phyloP scores from a whole-genome alignment of 768 basidiomycete species.

The Leccinum longicurvipes region DNA sequence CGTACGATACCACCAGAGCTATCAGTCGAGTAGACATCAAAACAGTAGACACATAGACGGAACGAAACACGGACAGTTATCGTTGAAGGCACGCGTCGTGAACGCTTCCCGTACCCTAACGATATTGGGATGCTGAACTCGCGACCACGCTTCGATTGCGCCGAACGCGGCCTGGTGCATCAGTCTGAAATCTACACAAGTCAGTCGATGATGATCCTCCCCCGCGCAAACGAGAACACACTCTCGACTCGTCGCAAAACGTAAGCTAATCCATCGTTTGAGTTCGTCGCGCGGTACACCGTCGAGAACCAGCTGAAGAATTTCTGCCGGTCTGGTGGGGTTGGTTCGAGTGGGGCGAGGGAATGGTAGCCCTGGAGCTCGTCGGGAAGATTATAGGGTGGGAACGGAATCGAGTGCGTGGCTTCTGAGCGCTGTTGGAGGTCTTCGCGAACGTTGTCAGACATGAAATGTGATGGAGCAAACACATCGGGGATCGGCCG shows the following conservation, averaged over 20 bases:
- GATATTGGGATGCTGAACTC: conserved; percentile 81
- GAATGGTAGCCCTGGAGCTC: conserved; percentile 91
- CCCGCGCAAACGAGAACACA: conserved; percentile 28
- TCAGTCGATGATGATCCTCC: neutral
- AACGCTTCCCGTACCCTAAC: conserved; percentile 87
- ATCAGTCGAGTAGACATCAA: conserved; percentile 8
- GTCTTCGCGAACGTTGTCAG: conserved; percentile 69
- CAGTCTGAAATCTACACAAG: conserved; percentile 70
- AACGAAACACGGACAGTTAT: conserved; percentile 64
- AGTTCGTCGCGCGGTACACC: conserved; percentile 79
- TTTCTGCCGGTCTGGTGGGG: conserved; percentile 59
- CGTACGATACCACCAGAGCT: conserved; percentile 92
- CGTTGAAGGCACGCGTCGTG: conserved; percentile 89
- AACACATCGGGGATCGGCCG: conserved; percentile 57
- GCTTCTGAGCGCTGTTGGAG: conserved; percentile 50
- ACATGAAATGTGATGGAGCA: conserved; percentile 72
- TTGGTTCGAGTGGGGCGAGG: conserved; percentile 71
- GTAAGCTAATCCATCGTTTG: conserved; percentile 75
- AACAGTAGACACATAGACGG: conserved; percentile 1
- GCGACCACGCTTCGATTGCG: conserved; percentile 82
- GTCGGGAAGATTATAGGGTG: conserved; percentile 66
- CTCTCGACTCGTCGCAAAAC: conserved; percentile 85
- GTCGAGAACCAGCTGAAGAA: conserved; percentile 78
- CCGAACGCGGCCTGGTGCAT: conserved; percentile 77
- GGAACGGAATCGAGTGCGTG: conserved; percentile 33